phyloP scores from a whole-genome alignment of 106 monocot genomes.

The Amphibolis antarctica region DNA sequence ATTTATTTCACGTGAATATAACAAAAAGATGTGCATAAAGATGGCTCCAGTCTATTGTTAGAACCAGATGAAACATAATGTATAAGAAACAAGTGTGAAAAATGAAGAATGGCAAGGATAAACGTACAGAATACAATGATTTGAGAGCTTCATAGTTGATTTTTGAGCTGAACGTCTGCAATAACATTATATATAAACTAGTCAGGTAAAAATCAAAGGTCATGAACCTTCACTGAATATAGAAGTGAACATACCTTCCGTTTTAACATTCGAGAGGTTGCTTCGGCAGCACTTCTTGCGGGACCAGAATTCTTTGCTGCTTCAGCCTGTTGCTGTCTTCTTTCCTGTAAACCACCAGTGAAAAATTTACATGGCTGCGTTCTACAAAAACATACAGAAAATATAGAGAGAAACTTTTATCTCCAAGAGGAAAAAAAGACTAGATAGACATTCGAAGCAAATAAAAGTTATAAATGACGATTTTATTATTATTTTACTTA shows the following conservation, averaged over 20 bases:
- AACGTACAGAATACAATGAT: slow-evolving; percentile 46
- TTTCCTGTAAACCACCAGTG: slow-evolving; percentile 27
- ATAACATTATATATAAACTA: slow-evolving; percentile 1
- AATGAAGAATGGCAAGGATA: neutral
- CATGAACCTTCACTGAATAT: neutral
- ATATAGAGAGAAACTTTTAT: too few relatives aligned
- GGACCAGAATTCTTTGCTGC: slow-evolving; percentile 44
- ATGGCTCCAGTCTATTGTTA: too few relatives aligned
- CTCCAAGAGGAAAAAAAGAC: too few relatives aligned
- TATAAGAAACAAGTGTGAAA: neutral
- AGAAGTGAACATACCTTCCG: slow-evolving; percentile 41
- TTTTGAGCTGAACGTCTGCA: slow-evolving; percentile 58
- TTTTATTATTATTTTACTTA: too few relatives aligned
- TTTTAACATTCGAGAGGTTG: slow-evolving; percentile 58
- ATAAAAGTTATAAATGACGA: too few relatives aligned
- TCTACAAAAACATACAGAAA: neutral
- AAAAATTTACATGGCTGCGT: neutral
- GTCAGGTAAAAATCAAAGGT: neutral
- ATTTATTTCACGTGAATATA: neutral
- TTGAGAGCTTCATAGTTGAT: slow-evolving; percentile 63
- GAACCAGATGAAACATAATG: too few relatives aligned
- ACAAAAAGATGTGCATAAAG: too few relatives aligned
- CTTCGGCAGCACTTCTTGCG: slow-evolving; percentile 59
- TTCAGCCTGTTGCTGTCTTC: slow-evolving; percentile 44
- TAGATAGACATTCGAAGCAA: too few relatives aligned